Base-by-base conservation (phyloP, 805 yeast species). In the Yarrowia divulgata region DNA sequence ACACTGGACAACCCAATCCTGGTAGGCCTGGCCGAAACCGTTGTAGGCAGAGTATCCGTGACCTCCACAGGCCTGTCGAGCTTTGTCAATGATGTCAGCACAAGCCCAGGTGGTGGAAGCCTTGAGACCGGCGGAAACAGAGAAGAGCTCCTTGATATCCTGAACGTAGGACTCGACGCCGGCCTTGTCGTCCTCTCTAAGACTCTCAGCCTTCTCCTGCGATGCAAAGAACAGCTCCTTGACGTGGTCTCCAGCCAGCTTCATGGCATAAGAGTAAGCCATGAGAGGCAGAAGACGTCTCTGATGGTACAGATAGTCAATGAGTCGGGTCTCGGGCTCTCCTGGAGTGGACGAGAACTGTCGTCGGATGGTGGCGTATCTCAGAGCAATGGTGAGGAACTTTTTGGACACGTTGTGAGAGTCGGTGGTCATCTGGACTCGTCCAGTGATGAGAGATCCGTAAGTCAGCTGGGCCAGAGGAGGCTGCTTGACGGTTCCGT, bases 1-100 rank as follows among this genome's bases (percentile, higher is more conserved):
- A 80, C 97, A 93, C 81, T 93, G 97, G 54, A 93, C 97, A n/a
- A 90, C 97, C 91, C 97, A 94, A 78, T 93, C 98, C 71, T 85
- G 85, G 81, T 86, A 91, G 12, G 93, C 93, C 77, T 89, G 91
- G 43, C 96, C 97, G 77, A 93, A 90, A 2, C 93, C 97, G 72
- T 91, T 87, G 79, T 93, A 93, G 19, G 93, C 87, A 29, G 97
- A 91, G 80, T 93, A 93, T 48, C 98, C 98, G 79, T 91, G 97
- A 34, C 98, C 98, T 78, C 98, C 97, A 80, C 97, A 93, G 1
- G 97, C 84, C 80, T 93, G 98, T 80, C 98, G 86, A 72, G 93
- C 86, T 80, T 93, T 93, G 77, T 92, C 97, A 76, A 93, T 93
- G 73, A 90, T 82, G 70, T 85, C 85, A 48, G 93, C 88, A 40